A percentile compares a stretch with the other conserved stretches of the same genome.
Evolutionary conservation across 257 asterid species (phyloP).

Genomic region (Solanum medicagineum): DNA sequence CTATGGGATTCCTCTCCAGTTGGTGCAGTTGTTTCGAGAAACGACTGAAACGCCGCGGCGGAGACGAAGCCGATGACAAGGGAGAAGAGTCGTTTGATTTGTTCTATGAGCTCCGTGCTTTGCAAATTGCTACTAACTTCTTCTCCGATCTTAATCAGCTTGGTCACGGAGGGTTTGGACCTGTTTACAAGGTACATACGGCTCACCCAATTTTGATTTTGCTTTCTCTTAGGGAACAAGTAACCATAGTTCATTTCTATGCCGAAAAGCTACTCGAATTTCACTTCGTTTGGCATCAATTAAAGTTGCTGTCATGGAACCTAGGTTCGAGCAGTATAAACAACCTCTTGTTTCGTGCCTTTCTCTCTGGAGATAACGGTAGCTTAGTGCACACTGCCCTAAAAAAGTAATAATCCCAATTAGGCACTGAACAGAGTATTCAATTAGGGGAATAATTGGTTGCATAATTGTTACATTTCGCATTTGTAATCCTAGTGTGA

Average conservation of each 20-base stretch:
- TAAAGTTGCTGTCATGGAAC: no score
- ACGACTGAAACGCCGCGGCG: slow-evolving; percentile 12
- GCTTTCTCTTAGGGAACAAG: not conserved
- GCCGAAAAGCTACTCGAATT: not conserved
- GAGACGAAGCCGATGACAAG: slow-evolving; percentile 17
- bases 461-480: not conserved
- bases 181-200: slow-evolving; percentile 52
- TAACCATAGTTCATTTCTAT: not conserved
- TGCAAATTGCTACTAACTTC: slow-evolving; percentile 71
- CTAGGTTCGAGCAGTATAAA: no score
- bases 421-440: not conserved
- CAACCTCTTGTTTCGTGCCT: not conserved
- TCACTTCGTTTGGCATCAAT: no score
- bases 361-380: not conserved
- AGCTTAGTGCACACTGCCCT: not conserved
- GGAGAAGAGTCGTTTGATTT: slow-evolving; percentile 20
- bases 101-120: slow-evolving; percentile 48
- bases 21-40: slow-evolving; percentile 32
- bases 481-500: not conserved
- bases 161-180: slow-evolving; percentile 89
- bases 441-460: not conserved
- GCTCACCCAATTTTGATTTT: not conserved
- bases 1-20: slow-evolving; percentile 37
- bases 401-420: not conserved
- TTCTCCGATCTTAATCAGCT: slow-evolving; percentile 67